Evolutionary conservation across 768 basidiomycete species (phyloP).

Genomic region (Nevesoporus exiguus): DNA sequence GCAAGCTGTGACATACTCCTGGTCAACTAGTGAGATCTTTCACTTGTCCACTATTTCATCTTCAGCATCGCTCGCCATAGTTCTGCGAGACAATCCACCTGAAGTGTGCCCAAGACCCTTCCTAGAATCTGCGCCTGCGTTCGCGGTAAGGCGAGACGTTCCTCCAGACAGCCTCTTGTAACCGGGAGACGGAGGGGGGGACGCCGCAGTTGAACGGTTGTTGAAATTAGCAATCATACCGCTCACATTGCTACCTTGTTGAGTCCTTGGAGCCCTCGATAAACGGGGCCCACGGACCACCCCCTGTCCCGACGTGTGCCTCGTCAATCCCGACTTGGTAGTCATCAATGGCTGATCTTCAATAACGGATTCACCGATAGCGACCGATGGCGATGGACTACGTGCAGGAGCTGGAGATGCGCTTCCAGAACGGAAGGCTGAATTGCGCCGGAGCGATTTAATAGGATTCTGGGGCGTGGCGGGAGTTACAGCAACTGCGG

Average conservation of each 20-base stretch:
- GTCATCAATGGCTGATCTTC: slow-evolving; percentile 35
- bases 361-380: slow-evolving; percentile 26
- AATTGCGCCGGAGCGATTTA: slow-evolving; percentile 35
- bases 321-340: slow-evolving; percentile 37
- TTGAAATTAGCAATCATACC: slow-evolving; percentile 57
- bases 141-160: slow-evolving; percentile 11
- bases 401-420: slow-evolving; percentile 36
- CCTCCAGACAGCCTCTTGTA: slow-evolving; percentile 47
- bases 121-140: slow-evolving; percentile 12
- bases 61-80: slow-evolving; percentile 82
- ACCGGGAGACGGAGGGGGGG: slow-evolving; percentile 38
- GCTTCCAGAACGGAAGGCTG: slow-evolving; percentile 33
- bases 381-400: slow-evolving; percentile 41
- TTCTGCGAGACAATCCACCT: slow-evolving; percentile 62
- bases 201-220: slow-evolving; percentile 39
- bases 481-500: slow-evolving; percentile 39
- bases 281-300: slow-evolving; percentile 48
- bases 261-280: slow-evolving; percentile 45
- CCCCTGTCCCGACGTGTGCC: slow-evolving; percentile 43
- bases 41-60: slow-evolving; percentile 55
- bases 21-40: not conserved
- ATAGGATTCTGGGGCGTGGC: slow-evolving; percentile 54
- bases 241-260: slow-evolving; percentile 45
- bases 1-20: not conserved
- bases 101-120: slow-evolving; percentile 46